Evolutionary conservation across 2,329 filamentous ascomycete species (phyloP).

Genomic region (Fusarium hostae): DNA sequence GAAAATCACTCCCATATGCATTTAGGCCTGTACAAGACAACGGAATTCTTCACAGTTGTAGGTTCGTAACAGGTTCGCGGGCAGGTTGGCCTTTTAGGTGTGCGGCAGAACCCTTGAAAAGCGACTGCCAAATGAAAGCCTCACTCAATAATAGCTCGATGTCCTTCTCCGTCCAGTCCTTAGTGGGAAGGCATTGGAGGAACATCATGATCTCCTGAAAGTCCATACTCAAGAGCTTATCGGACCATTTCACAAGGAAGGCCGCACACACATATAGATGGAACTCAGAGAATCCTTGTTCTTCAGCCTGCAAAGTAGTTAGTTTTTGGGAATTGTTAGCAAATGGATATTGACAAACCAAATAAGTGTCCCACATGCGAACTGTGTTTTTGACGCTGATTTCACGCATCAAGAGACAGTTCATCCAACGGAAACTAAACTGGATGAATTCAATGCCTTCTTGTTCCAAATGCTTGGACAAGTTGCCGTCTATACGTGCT

Average conservation of each 20-base stretch:
- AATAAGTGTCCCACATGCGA: conserved; percentile 99
- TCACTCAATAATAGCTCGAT: conserved; percentile 95
- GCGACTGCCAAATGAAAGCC: conserved; percentile 97
- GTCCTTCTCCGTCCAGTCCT: conserved; percentile 96
- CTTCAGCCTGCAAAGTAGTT: conserved; percentile 78
- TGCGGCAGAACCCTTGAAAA: conserved; percentile 94
- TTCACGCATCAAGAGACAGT: conserved; percentile 97
- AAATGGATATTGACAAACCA: conserved; percentile 68
- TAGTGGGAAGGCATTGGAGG: conserved; percentile 90
- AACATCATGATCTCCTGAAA: conserved; percentile 99
- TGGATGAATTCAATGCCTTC: conserved; percentile 98
- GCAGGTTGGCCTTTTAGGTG: conserved; percentile 73
- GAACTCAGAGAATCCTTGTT: conserved; percentile 98
- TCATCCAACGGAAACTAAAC: conserved; percentile 99
- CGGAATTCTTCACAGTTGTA: conserved; percentile 48
- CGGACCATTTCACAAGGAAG: conserved; percentile 98
- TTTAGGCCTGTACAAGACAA: neutral
- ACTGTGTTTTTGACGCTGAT: conserved; percentile 97
- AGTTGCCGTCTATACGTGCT: conserved; percentile 82
- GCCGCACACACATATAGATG: conserved; percentile 98
- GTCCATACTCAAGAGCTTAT: conserved; percentile 95
- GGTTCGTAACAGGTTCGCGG: conserved; percentile 50
- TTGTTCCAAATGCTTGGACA: conserved; percentile 88
- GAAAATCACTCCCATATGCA: conserved; percentile 1
- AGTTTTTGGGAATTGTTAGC: neutral